Evolutionary conservation across 2,329 filamentous ascomycete species (phyloP), one percentile per base, ranked within the genome.

Genomic region (Penicillium concentricum): DNA sequence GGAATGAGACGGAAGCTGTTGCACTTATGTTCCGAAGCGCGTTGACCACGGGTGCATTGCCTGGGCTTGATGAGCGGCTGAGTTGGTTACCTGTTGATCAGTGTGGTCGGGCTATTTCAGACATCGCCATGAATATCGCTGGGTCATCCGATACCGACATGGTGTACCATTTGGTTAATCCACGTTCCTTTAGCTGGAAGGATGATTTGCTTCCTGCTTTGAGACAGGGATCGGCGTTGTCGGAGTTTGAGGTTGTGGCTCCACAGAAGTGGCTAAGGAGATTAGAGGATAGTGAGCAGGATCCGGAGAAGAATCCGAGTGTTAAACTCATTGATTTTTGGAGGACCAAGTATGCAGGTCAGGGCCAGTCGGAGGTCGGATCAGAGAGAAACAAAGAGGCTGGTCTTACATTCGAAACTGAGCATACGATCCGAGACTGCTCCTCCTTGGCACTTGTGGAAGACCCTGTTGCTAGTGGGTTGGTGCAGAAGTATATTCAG

Each of bases 281-380:
- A 34, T 55, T 76, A 12, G 72, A 77, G 1, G 72, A 69, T 1
- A 78, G 77, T 4, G 78, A 83, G 41, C 75, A 73, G 12, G 79
- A 85, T 64, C 77, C 80, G 0, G 57, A 74, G 28, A 71, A 64
- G 28, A 84, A 84, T 58, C 81, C 82, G 2, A 77, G 79, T 1
- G 74, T 82, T 61, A 83, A 83, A 66, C 71, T 84, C 0, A 56
- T 83, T 2, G 81, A 82, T 45, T 84, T 81, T 69, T 84, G 83
- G 60, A 65, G 70, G 9, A 72, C 72, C 0, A 84, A 83, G 61
- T 84, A 84, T 57, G 77, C 35, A 3, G 28, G 20, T 12, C 18
- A 22, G 9, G 2, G 5, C 6, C 41, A 42, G 22, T 2, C 10
- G 12, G 18, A 15, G 26, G 3, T 45, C 47, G 16, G 37, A 12